Percentiles rank a stretch among this genome's conserved stretches.
These are phyloP conservation scores for Aspergillus biplanus DNA, from an alignment of 495 filamentous ascomycete genomes.

Conservation along the genomic window DNA sequence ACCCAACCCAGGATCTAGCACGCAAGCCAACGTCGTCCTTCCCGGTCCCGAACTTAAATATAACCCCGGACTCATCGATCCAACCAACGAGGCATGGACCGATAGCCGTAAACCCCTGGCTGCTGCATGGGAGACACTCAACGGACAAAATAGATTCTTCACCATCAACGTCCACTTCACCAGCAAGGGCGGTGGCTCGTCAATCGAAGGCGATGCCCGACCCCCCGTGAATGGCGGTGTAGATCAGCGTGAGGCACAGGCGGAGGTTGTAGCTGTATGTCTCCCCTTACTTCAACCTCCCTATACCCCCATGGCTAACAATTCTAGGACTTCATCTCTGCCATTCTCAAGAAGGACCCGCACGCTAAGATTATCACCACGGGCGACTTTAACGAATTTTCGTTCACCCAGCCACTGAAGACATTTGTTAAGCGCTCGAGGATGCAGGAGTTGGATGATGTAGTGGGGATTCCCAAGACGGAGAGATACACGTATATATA, in stretches of 20 bases:
- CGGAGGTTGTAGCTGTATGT: conserved; percentile 50
- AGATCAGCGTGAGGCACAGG: conserved; percentile 49
- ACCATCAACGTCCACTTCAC: conserved; percentile 64
- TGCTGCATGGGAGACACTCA: conserved; percentile 57
- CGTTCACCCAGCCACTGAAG: conserved; percentile 54
- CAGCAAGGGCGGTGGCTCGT: conserved; percentile 59
- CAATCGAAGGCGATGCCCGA: conserved; percentile 57
- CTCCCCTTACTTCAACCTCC: background rate
- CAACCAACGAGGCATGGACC: conserved; percentile 53
- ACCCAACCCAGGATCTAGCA: conserved; percentile 46
- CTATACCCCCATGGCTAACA: conserved; percentile 1
- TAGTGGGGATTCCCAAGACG: conserved; percentile 37
- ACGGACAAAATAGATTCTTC: conserved; percentile 50
- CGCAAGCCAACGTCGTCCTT: conserved; percentile 51
- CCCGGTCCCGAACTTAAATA: conserved; percentile 51
- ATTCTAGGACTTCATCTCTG: conserved; percentile 35
- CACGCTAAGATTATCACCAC: conserved; percentile 50
- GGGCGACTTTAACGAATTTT: conserved; percentile 69
- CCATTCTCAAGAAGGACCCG: conserved; percentile 47
- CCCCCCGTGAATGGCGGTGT: conserved; percentile 65
- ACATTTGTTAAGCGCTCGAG: conserved; percentile 43
- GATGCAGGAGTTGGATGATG: conserved; percentile 58
- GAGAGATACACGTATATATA: conserved; percentile 67
- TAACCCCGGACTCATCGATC: conserved; percentile 65
- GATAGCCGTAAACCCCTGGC: conserved; percentile 60